Evolutionary conservation across 192 early-diverging fungal genomes (phyloP), one percentile per base, ranked within the genome.

Genomic region (Chytriomyces sp.): DNA sequence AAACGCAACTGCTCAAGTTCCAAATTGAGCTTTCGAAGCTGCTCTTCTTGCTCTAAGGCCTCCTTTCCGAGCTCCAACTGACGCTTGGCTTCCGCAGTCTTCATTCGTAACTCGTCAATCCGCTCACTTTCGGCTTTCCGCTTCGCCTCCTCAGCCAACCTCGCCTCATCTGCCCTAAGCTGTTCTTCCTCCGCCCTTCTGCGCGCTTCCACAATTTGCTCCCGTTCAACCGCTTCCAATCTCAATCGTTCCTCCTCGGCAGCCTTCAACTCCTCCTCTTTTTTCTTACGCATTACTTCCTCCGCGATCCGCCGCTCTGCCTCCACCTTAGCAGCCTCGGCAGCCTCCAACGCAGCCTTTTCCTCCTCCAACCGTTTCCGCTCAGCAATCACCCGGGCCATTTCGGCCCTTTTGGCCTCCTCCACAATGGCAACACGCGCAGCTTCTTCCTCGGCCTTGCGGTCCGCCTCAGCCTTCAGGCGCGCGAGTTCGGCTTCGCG

Each of bases 51-150:
- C 39, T 59, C 55, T 17, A 70, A 22, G 57, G 57, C 34, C 37
- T 70, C 25, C 39, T 70, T 70, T 5, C 68, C 68, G 31, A 70
- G 68, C 37, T 70, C 68, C 38, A 70, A 41, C 33, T 57, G 55
- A 17, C 68, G 30, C 10, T 44, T 39, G 14, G 68, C 68, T 32
- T 70, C 68, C 4, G 41, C 34, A 4, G 68, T 70, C 25, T 59
- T 57, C 22, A 31, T 17, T 0, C 39, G 7, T 38, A 70, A 40
- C 14, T 54, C 68, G 25, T 70, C 68, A 39, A 70, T 70, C 7
- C 68, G 53, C 37, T 70, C 68, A 59, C 59, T 56, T 30, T 70
- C 68, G 5, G 33, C 68, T 56, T 28, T 14, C 12, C 54, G 19
- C 57, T 40, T 32, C 30, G 57, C 68, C 28, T 5, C 56, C 31